These are phyloP conservation scores for Monilinia aucupariae DNA, from an alignment of 2,329 filamentous ascomycete genomes.

Conservation along the genomic window DNA sequence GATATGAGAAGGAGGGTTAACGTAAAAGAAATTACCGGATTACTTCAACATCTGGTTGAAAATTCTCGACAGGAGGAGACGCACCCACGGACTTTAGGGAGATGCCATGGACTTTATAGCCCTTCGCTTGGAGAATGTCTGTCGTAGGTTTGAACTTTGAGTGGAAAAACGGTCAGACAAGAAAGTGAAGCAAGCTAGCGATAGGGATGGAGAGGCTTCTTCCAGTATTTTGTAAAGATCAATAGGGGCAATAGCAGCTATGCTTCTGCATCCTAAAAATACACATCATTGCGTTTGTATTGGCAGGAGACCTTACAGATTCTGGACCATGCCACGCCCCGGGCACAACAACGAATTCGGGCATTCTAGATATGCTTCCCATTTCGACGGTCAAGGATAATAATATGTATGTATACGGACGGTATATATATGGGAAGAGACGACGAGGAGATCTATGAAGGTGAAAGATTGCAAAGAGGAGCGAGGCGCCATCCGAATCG, in stretches of 20 bases:
- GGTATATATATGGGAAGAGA: neutral
- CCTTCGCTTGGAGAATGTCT: slow-evolving; percentile 17
- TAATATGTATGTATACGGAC: too few species aligned
- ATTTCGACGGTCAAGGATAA: neutral
- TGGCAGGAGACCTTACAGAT: slow-evolving; percentile 18
- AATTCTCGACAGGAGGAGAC: slow-evolving; percentile 20
- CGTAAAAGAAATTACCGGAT: slow-evolving; percentile 29
- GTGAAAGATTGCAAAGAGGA: neutral
- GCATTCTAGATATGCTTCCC: slow-evolving; percentile 15
- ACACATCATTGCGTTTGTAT: neutral
- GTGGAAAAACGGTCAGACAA: neutral
- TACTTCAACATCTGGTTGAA: slow-evolving; percentile 37
- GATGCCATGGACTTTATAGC: slow-evolving; percentile 24
- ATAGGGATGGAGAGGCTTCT: neutral
- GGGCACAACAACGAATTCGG: slow-evolving; percentile 30
- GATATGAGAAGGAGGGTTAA: neutral
- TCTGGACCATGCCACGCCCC: slow-evolving; percentile 27
- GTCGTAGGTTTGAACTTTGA: slow-evolving; percentile 1
- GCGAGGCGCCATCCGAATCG: neutral
- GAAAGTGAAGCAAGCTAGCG: too few species aligned
- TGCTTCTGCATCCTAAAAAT: neutral
- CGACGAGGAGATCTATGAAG: neutral
- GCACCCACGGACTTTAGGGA: slow-evolving; percentile 23
- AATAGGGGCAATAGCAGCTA: neutral
- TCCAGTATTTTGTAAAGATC: too few species aligned